These are phyloP conservation scores for Ensete glaucum DNA, from an alignment of 176 grass and related monocot species.

Conservation along the genomic window DNA sequence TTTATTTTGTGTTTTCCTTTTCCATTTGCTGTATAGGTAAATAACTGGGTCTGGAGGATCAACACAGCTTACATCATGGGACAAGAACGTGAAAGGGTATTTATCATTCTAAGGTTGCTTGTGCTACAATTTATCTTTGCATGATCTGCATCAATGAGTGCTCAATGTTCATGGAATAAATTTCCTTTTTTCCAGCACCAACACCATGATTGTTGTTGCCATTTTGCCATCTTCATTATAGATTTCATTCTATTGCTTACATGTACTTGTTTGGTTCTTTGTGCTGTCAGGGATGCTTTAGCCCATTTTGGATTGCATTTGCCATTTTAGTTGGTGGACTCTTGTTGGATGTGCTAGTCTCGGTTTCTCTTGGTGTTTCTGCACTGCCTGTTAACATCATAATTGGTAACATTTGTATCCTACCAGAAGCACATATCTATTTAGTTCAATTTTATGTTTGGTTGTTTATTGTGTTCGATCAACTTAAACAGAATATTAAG, in stretches of 20 bases:
- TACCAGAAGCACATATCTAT: neutral
- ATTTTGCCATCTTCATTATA: slow-evolving; percentile 3
- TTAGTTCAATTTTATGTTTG: neutral
- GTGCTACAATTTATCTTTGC: neutral
- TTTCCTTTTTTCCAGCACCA: too few species aligned
- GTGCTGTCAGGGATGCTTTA: slow-evolving; percentile 76
- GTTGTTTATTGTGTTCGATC: too few species aligned
- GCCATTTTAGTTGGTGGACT: slow-evolving; percentile 94
- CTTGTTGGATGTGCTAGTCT: slow-evolving; percentile 93
- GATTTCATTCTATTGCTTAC: slow-evolving; percentile 23
- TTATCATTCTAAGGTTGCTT: slow-evolving; percentile 16
- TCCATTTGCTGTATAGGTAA: slow-evolving; percentile 51
- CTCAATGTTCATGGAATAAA: too few species aligned
- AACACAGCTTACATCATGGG: slow-evolving; percentile 64
- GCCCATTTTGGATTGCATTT: slow-evolving; percentile 97
- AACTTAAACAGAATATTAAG: too few species aligned
- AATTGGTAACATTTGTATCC: slow-evolving; percentile 49
- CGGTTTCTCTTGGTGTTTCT: slow-evolving; percentile 93
- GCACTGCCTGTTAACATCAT: slow-evolving; percentile 96
- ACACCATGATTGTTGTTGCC: neutral
- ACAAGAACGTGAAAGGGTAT: slow-evolving; percentile 95
- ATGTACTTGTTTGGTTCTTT: slow-evolving; percentile 21
- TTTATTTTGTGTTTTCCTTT: neutral
- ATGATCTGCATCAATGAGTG: neutral
- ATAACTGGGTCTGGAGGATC: slow-evolving; percentile 98